Evolutionary conservation across 148 eudicot species (phyloP).

Genomic region (Drosera capensis): DNA sequence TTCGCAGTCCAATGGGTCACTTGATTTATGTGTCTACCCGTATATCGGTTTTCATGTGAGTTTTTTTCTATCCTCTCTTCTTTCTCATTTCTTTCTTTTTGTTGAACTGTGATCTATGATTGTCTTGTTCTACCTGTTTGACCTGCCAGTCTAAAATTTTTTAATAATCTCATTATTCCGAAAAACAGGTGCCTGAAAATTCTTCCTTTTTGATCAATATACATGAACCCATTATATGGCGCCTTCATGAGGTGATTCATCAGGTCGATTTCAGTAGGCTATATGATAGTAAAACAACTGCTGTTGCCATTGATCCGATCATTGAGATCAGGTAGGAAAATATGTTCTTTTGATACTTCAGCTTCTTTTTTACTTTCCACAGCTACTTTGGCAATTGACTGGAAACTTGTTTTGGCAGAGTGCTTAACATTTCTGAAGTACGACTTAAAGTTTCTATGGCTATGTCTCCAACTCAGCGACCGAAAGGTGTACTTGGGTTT

Average conservation of each 20-base stretch:
- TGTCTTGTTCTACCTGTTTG: no score
- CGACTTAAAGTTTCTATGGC: slow-evolving; percentile 85
- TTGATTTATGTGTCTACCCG: slow-evolving; percentile 80
- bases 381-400: slow-evolving; percentile 3
- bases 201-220: slow-evolving; percentile 74
- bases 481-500: slow-evolving; percentile 97
- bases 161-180: no score
- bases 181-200: slow-evolving; percentile 69
- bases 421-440: slow-evolving; percentile 81
- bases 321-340: slow-evolving; percentile 71
- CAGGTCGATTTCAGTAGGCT: slow-evolving; percentile 51
- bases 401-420: slow-evolving; percentile 31
- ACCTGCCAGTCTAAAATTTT: no score
- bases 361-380: not conserved
- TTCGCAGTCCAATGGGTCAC: slow-evolving; percentile 76
- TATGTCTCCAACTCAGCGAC: slow-evolving; percentile 97
- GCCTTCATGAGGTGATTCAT: slow-evolving; percentile 90
- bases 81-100: not conserved
- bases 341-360: not conserved
- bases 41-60: slow-evolving; percentile 89
- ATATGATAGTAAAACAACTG: slow-evolving; percentile 42
- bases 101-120: not conserved
- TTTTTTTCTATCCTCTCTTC: not conserved
- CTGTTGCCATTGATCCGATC: slow-evolving; percentile 90
- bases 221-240: slow-evolving; percentile 98